These are phyloP conservation scores for Neurospora sublineolata DNA, from an alignment of 495 filamentous ascomycete genomes.

Conservation along the genomic window DNA sequence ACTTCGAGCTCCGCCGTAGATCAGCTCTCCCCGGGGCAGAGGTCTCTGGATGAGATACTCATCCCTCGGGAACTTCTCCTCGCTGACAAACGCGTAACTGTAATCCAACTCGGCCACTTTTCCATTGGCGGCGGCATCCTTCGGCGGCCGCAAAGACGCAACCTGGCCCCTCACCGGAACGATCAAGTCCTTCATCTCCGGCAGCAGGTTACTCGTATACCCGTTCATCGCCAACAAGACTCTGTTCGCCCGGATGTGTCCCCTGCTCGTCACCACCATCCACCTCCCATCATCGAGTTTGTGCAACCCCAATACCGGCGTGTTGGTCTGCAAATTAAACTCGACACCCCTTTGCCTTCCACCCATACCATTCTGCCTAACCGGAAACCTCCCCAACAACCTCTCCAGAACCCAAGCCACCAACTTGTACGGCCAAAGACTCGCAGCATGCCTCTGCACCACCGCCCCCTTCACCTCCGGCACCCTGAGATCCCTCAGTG, in stretches of 20 bases:
- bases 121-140: not conserved
- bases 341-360: not conserved
- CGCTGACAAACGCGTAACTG: conserved; percentile 51
- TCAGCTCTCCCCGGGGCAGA: conserved; percentile 45
- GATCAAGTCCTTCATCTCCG: conserved; percentile 54
- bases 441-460: conserved; percentile 34
- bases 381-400: conserved; percentile 27
- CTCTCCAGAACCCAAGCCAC: conserved; percentile 52
- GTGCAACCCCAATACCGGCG: conserved; percentile 40
- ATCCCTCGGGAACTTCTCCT: conserved; percentile 26
- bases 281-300: conserved; percentile 20
- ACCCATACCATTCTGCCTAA: not conserved
- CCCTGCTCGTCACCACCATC: conserved; percentile 52
- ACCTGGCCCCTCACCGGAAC: conserved; percentile 69
- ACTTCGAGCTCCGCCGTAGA: conserved; percentile 28
- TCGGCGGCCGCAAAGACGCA: conserved; percentile 49
- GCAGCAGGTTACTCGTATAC: conserved; percentile 63
- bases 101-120: conserved; percentile 22
- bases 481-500: conserved; percentile 16
- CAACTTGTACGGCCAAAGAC: conserved; percentile 72
- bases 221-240: conserved; percentile 72
- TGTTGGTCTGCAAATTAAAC: conserved; percentile 67
- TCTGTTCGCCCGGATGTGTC: conserved; percentile 42
- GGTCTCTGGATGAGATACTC: conserved; percentile 72
- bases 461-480: conserved; percentile 36